phyloP scores from a whole-genome alignment of 2,329 filamentous ascomycete species.

The Lachnellula subtilissima region DNA sequence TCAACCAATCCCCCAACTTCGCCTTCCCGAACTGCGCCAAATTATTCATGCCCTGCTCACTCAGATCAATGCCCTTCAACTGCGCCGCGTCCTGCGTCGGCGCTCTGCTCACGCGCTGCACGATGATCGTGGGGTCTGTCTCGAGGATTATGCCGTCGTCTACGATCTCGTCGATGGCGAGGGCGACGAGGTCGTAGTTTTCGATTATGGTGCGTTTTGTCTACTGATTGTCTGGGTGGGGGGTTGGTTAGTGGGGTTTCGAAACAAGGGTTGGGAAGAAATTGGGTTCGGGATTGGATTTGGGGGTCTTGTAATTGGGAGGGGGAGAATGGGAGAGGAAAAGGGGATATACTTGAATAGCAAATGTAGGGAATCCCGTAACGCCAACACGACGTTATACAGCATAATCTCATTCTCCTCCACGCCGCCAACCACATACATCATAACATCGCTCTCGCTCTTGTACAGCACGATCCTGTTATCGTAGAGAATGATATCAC shows the following conservation, averaged over 20 bases:
- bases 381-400: conserved; percentile 88
- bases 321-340: not conserved
- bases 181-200: conserved; percentile 93
- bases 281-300: not conserved
- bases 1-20: conserved; percentile 84
- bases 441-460: conserved; percentile 94
- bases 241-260: conserved; percentile 35
- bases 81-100: conserved; percentile 83
- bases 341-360: conserved; percentile 70
- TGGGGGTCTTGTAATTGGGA: not conserved
- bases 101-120: conserved; percentile 86
- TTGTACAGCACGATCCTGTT: conserved; percentile 97
- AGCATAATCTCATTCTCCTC: conserved; percentile 97
- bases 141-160: conserved; percentile 96
- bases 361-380: conserved; percentile 84
- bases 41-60: conserved; percentile 92
- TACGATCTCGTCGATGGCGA: conserved; percentile 92
- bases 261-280: too few species aligned
- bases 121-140: conserved; percentile 91
- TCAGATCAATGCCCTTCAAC: conserved; percentile 90
- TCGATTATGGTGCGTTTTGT: conserved; percentile 96
- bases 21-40: conserved; percentile 89
- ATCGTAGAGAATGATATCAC: conserved; percentile 96
- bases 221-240: conserved; percentile 68
- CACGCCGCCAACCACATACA: conserved; percentile 83